Percentiles rank a stretch among this genome's conserved stretches.
Conservation (phyloP, 352 stramenopile species). For the Halophytophthora polymorphica region DNA sequence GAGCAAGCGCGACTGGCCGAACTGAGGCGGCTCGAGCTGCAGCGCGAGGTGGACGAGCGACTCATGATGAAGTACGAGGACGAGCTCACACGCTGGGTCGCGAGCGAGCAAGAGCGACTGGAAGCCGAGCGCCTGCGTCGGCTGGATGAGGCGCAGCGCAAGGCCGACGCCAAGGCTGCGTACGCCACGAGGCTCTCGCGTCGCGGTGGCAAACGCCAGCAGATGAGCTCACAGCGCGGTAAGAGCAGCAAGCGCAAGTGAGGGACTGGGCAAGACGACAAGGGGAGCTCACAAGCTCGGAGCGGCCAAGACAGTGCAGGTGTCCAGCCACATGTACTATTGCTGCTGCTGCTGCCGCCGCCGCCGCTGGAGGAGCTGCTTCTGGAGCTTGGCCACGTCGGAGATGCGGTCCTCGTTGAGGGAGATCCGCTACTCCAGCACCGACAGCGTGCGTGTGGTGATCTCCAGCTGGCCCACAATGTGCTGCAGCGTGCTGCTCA, state of each 20-base stretch:
- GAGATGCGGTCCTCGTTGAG: constrained; percentile 80
- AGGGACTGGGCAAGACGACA: too few relatives aligned
- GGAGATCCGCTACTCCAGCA: constrained; percentile 83
- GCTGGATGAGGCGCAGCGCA: constrained; percentile 36
- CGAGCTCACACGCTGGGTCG: constrained; percentile 56
- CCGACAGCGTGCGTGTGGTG: constrained; percentile 78
- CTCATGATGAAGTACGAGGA: constrained; percentile 74
- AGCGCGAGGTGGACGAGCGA: constrained; percentile 49
- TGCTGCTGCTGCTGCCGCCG: too few relatives aligned
- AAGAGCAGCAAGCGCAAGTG: neutral
- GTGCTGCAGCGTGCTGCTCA: constrained; percentile 77
- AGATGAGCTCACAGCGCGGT: neutral
- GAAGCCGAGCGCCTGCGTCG: constrained; percentile 35
- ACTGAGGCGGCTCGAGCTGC: constrained; percentile 29
- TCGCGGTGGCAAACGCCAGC: constrained; percentile 51
- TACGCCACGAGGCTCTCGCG: constrained; percentile 53
- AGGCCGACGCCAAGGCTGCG: constrained; percentile 46
- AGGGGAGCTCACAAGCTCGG: too few relatives aligned
- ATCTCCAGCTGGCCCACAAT: constrained; percentile 89
- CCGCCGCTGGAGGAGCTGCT: constrained; percentile 48
- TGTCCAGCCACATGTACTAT: too few relatives aligned
- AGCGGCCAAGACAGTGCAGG: too few relatives aligned
- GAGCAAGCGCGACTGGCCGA: constrained; percentile 41
- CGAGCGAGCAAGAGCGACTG: constrained; percentile 42
- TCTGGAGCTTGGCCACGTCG: constrained; percentile 61